These are phyloP conservation scores for Acacia crassicarpa DNA, from an alignment of 306 rosid species.

Conservation along the genomic window DNA sequence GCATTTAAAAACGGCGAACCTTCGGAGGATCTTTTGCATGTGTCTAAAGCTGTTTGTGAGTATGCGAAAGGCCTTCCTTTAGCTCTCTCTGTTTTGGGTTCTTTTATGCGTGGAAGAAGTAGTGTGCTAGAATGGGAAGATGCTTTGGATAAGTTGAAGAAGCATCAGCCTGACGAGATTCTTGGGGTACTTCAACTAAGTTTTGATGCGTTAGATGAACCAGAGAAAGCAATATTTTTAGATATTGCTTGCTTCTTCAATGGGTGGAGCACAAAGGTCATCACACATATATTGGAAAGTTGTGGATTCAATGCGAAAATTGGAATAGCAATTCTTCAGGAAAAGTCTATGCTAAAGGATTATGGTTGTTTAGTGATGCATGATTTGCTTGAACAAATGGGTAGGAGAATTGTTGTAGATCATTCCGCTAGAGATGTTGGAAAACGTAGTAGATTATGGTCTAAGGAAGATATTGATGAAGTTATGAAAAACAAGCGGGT, in stretches of 20 bases:
- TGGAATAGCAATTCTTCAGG: background rate
- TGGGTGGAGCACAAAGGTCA: too few species aligned
- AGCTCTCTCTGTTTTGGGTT: background rate
- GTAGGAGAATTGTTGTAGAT: background rate
- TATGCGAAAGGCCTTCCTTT: background rate
- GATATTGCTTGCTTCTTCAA: background rate
- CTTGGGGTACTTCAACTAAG: background rate
- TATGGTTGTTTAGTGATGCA: constrained; percentile 22
- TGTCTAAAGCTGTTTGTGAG: background rate
- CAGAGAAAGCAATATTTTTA: background rate
- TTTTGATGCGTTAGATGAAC: background rate
- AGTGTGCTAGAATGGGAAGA: background rate
- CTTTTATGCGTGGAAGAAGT: background rate
- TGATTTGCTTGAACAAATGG: constrained; percentile 19
- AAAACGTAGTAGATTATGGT: background rate
- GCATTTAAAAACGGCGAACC: background rate
- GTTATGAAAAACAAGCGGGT: background rate
- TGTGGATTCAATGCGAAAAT: background rate
- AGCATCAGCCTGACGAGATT: background rate
- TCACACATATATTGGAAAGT: background rate
- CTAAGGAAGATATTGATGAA: background rate
- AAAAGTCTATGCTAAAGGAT: background rate
- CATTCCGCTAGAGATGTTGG: background rate
- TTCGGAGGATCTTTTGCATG: background rate
- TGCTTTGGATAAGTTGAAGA: background rate